A percentile compares a stretch with the other conserved stretches of the same genome.
Evolutionary conservation across 306 rosid genomes (phyloP).

Genomic region (Cercis canadensis): DNA sequence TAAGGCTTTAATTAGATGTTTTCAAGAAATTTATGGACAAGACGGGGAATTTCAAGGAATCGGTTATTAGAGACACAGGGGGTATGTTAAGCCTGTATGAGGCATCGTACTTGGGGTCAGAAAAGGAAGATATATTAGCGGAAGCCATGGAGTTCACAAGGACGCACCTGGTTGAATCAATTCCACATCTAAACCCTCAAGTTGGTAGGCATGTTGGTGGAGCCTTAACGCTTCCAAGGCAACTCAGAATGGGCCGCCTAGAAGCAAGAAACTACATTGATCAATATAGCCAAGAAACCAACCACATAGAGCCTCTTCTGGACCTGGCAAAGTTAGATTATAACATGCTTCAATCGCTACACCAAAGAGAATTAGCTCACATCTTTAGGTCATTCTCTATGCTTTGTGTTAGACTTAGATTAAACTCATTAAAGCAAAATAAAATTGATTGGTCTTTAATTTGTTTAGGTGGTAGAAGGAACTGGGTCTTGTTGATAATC

Average conservation of each 20-base stretch:
- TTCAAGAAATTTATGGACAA: conserved; percentile 45
- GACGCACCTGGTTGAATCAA: conserved; percentile 23
- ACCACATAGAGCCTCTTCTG: conserved; percentile 23
- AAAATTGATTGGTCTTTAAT: conserved; percentile 2
- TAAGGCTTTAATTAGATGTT: conserved; percentile 30
- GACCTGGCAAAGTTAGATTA: conserved; percentile 46
- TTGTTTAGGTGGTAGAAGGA: conserved; percentile 57
- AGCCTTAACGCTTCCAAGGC: conserved; percentile 48
- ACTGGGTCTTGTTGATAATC: conserved; percentile 45
- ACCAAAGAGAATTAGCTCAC: conserved; percentile 52
- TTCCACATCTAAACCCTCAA: conserved; percentile 30
- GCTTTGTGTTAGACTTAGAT: no score
- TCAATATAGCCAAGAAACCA: conserved; percentile 31
- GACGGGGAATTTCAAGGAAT: conserved; percentile 44
- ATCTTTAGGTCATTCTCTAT: conserved; percentile 37
- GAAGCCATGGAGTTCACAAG: conserved; percentile 47
- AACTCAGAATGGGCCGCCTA: conserved; percentile 47
- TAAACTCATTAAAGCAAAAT: no score
- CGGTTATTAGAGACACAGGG: conserved; percentile 32
- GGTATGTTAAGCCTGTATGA: conserved; percentile 50
- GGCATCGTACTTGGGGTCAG: conserved; percentile 46
- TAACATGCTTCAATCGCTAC: conserved; percentile 38
- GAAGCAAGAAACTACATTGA: conserved; percentile 47
- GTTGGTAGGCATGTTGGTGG: neutral
- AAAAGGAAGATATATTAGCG: conserved; percentile 37